Percentiles rank a stretch among this genome's conserved stretches.
These are phyloP conservation scores for Neurospora sp. DNA, from an alignment of 495 filamentous ascomycete genomes.

Conservation along the genomic window DNA sequence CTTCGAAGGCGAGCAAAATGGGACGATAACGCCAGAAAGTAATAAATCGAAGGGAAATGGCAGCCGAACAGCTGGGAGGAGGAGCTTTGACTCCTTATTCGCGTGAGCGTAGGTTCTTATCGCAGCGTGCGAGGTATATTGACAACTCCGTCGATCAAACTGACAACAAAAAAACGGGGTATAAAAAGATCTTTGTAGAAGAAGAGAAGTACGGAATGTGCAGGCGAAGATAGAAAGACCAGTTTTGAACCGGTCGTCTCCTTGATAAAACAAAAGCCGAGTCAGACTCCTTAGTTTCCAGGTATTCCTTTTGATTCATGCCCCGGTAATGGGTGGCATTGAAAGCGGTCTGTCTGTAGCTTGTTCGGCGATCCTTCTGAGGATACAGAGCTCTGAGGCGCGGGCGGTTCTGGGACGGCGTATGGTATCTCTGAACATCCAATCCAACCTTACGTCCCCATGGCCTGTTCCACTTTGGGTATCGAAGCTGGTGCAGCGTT, in stretches of 20 bases:
- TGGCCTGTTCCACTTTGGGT: constrained; percentile 14
- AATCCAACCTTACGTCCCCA: constrained; percentile 4
- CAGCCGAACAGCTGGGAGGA: background rate
- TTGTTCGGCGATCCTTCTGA: background rate
- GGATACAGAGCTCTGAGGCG: background rate
- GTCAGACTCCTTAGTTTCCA: background rate
- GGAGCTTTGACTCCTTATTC: constrained; percentile 7
- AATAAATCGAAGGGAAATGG: background rate
- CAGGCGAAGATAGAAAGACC: background rate
- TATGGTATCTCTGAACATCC: background rate
- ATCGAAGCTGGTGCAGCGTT: constrained; percentile 10
- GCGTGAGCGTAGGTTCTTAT: constrained; percentile 35
- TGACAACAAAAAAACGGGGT: constrained; percentile 13
- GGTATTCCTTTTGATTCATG: background rate
- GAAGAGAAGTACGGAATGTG: constrained; percentile 9
- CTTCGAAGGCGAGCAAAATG: background rate
- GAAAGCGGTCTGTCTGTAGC: background rate
- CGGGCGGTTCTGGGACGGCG: background rate
- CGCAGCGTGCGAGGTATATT: constrained; percentile 12
- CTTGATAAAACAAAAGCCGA: background rate
- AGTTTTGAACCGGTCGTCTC: background rate
- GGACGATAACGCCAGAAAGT: constrained; percentile 15
- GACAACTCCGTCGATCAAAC: constrained; percentile 1
- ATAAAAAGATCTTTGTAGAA: constrained; percentile 10
- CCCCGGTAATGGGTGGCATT: background rate